Evolutionary conservation across 345 rosid species (phyloP).

Genomic region (Arabidopsis suecica): DNA sequence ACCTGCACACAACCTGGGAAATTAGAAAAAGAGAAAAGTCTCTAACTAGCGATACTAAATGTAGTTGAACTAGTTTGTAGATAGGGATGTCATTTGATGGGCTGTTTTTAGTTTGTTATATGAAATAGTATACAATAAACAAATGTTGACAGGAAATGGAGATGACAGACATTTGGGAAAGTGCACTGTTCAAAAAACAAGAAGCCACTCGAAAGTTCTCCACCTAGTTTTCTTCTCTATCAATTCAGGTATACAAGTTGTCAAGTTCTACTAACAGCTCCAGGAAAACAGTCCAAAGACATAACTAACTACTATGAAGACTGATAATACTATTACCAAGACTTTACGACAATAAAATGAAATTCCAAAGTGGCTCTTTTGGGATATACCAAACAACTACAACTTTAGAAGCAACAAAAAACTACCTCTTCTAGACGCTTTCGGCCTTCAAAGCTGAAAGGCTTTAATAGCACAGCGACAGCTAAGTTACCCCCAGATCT

Average conservation of each 20-base stretch:
- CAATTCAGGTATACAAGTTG: neutral
- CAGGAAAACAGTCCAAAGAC: neutral
- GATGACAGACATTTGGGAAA: neutral
- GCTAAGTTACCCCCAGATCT: conserved; percentile 63
- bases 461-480: conserved; percentile 73
- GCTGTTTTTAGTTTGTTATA: neutral
- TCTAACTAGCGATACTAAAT: conserved; percentile 8
- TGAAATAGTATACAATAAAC: conserved; percentile 12
- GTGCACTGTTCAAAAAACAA: neutral
- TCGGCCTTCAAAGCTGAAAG: conserved; percentile 94
- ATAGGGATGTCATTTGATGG: neutral
- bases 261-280: neutral
- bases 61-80: conserved; percentile 3
- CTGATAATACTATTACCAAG: conserved; percentile 2
- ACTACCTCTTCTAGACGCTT: conserved; percentile 84
- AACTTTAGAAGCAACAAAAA: conserved; percentile 1
- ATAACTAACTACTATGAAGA: neutral
- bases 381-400: neutral
- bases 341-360: neutral
- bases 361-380: neutral
- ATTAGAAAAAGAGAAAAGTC: conserved; percentile 21
- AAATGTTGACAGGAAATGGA: neutral
- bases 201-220: neutral
- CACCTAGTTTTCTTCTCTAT: conserved; percentile 11
- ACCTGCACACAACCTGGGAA: conserved; percentile 60